Percentiles rank a stretch among this genome's conserved stretches.
Evolutionary conservation across 2,329 filamentous ascomycete species (phyloP).

Genomic region (Phyllosticta ampelicida): DNA sequence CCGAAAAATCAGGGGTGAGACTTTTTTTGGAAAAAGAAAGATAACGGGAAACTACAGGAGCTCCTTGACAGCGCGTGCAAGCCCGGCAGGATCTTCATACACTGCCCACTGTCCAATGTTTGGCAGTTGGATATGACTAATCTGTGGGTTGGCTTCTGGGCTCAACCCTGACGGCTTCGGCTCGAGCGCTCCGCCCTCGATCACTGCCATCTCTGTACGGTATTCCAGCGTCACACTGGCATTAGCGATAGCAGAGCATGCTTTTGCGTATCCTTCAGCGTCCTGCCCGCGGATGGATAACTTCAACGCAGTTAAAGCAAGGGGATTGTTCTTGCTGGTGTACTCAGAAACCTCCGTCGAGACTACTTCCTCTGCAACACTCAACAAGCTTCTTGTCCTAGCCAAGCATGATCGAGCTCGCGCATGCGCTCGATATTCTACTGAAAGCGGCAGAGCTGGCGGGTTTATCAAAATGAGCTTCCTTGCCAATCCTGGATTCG

Average conservation of each 20-base stretch:
- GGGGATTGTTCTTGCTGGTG: slow-evolving; percentile 28
- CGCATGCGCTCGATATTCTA: slow-evolving; percentile 33
- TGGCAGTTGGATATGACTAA: background rate
- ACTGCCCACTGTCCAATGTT: slow-evolving; percentile 41
- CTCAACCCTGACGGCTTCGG: slow-evolving; percentile 29
- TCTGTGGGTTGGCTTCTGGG: slow-evolving; percentile 16
- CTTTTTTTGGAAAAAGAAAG: too few relatives aligned
- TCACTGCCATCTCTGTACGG: slow-evolving; percentile 23
- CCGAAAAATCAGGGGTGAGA: background rate
- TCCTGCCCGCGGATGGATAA: slow-evolving; percentile 39
- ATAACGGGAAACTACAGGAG: slow-evolving; percentile 4
- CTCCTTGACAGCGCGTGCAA: slow-evolving; percentile 21
- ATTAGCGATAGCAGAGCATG: slow-evolving; percentile 38
- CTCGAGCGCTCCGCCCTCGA: slow-evolving; percentile 39
- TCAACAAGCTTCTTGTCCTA: slow-evolving; percentile 15
- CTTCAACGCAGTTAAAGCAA: slow-evolving; percentile 34
- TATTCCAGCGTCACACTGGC: slow-evolving; percentile 27
- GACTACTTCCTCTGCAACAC: slow-evolving; percentile 31
- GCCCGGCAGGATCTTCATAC: slow-evolving; percentile 35
- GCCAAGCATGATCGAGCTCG: slow-evolving; percentile 19
- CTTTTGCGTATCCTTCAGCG: slow-evolving; percentile 46
- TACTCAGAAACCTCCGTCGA: slow-evolving; percentile 31
- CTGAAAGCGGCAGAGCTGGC: slow-evolving; percentile 35
- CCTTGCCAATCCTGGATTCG: slow-evolving; percentile 29
- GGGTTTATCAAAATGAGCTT: slow-evolving; percentile 41